Percentiles rank a stretch among this genome's conserved stretches.
These are phyloP conservation scores for Carex parvula DNA, from an alignment of 176 grass and related monocot genomes.

Conservation along the genomic window DNA sequence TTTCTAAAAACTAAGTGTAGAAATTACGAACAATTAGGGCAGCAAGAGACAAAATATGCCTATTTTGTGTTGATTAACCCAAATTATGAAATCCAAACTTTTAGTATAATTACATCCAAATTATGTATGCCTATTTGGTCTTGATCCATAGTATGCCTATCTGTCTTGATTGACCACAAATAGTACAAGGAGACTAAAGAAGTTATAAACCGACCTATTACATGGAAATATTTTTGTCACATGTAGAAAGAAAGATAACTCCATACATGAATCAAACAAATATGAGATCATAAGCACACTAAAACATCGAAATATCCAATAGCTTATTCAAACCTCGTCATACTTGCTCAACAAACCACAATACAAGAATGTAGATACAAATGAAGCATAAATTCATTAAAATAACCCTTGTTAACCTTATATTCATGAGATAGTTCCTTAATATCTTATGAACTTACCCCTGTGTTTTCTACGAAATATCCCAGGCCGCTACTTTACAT, in stretches of 20 bases:
- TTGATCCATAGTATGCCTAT: background rate
- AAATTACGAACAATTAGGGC: background rate
- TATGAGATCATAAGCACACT: background rate
- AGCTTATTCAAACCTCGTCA: background rate
- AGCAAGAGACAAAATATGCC: background rate
- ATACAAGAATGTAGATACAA: conserved; percentile 7
- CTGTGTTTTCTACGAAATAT: background rate
- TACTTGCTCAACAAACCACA: background rate
- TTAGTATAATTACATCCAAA: background rate
- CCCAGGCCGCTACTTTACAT: background rate
- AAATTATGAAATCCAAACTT: background rate
- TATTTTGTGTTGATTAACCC: background rate
- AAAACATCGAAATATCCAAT: background rate
- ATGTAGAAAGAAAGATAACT: background rate
- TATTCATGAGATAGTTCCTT: background rate
- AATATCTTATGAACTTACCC: background rate
- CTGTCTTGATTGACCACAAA: background rate
- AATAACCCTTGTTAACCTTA: background rate
- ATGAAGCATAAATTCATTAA: background rate
- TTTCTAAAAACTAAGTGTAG: background rate
- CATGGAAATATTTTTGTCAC: background rate
- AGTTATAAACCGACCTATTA: background rate
- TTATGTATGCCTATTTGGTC: background rate
- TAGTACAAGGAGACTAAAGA: background rate
- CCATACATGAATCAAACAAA: background rate